Conservation (phyloP, 2,329 filamentous ascomycete species). For the Microascus cirrosus region DNA sequence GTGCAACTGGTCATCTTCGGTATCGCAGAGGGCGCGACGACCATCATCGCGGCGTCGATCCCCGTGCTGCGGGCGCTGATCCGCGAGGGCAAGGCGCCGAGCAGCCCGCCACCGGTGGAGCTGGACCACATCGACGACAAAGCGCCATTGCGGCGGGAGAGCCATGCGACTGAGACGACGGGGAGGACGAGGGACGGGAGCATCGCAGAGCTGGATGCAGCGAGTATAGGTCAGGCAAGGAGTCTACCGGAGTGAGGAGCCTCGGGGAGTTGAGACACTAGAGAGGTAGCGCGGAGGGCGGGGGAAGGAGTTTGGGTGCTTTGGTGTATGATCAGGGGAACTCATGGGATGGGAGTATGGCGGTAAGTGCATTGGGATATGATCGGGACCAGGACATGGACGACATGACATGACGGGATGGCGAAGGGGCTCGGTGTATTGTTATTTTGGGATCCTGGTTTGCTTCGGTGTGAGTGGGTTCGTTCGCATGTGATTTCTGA, state of each 20-base stretch:
- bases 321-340: neutral
- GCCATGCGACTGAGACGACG: neutral
- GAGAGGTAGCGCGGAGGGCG: too few relatives aligned
- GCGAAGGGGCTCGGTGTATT: neutral
- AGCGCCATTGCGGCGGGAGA: neutral
- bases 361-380: neutral
- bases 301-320: neutral
- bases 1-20: slow-evolving; percentile 8
- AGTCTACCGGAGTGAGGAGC: too few relatives aligned
- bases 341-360: neutral
- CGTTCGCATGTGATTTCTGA: neutral
- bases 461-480: neutral
- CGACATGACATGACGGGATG: too few relatives aligned
- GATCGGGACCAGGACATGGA: too few relatives aligned
- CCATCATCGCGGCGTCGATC: slow-evolving; percentile 9
- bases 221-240: too few relatives aligned
- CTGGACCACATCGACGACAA: neutral
- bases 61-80: slow-evolving; percentile 5
- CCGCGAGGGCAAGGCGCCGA: slow-evolving; percentile 3
- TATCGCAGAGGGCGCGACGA: slow-evolving; percentile 8
- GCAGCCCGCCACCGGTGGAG: neutral
- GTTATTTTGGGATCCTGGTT: neutral
- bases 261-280: neutral
- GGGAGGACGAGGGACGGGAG: neutral
- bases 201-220: neutral